Percentiles rank a stretch among this genome's conserved stretches.
These are phyloP conservation scores for Beta corolliflora DNA, from an alignment of 179 eudicot species.

Conservation along the genomic window DNA sequence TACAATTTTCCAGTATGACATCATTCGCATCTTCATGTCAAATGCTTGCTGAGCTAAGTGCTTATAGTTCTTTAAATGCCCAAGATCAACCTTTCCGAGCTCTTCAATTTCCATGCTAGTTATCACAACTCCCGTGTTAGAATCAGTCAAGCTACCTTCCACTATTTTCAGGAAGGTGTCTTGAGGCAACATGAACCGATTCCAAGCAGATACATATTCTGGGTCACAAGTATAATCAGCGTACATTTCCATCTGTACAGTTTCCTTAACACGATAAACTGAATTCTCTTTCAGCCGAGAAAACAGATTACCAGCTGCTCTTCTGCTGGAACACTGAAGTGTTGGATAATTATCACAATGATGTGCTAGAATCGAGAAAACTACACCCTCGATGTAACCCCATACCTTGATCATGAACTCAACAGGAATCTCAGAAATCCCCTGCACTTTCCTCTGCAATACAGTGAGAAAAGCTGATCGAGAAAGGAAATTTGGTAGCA, in stretches of 20 bases:
- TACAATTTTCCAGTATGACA: slow-evolving; percentile 55
- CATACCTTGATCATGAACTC: slow-evolving; percentile 42
- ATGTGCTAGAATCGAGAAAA: slow-evolving; percentile 29
- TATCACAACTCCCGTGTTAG: no score
- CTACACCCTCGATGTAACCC: slow-evolving; percentile 45
- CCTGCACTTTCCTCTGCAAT: slow-evolving; percentile 37
- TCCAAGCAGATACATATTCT: slow-evolving; percentile 40
- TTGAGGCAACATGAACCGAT: slow-evolving; percentile 32
- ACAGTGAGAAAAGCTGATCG: slow-evolving; percentile 40
- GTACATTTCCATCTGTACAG: slow-evolving; percentile 53
- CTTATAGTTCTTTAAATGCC: slow-evolving; percentile 31
- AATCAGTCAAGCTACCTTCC: not conserved
- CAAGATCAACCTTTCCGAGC: slow-evolving; percentile 38
- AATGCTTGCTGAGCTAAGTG: slow-evolving; percentile 37
- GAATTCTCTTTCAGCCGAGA: slow-evolving; percentile 37
- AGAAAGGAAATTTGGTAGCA: slow-evolving; percentile 56
- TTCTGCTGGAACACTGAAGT: slow-evolving; percentile 28
- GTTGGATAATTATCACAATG: slow-evolving; percentile 53
- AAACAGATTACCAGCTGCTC: slow-evolving; percentile 43
- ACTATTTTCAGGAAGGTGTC: slow-evolving; percentile 25
- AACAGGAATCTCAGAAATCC: slow-evolving; percentile 34
- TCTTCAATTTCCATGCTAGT: slow-evolving; percentile 29
- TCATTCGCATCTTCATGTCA: slow-evolving; percentile 58
- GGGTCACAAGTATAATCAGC: slow-evolving; percentile 53
- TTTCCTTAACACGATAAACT: slow-evolving; percentile 32